These are phyloP conservation scores for Tetraselmis striata DNA, from an alignment of 139 green algal genomes.

Conservation along the genomic window DNA sequence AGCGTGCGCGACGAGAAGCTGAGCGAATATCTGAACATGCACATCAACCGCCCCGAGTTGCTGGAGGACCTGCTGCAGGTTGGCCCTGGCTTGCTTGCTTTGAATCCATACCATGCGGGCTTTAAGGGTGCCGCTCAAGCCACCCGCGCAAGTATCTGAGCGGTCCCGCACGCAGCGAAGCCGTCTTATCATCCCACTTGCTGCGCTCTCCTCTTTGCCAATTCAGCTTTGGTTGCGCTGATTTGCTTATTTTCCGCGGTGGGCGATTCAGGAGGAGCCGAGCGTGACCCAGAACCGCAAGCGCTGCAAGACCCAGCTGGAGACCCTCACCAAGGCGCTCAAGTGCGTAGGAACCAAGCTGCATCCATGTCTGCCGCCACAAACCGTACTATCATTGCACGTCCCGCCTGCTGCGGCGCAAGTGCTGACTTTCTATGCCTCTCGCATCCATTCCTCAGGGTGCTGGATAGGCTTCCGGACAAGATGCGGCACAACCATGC, in stretches of 20 bases:
- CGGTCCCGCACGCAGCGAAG: too few relatives aligned
- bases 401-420: neutral
- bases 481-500: neutral
- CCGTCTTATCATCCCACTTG: too few relatives aligned
- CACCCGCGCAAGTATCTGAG: too few relatives aligned
- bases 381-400: neutral
- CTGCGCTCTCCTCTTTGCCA: too few relatives aligned
- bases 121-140: too few relatives aligned
- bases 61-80: neutral
- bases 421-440: neutral
- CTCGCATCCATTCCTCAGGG: too few relatives aligned
- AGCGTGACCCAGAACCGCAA: neutral
- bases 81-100: too few relatives aligned
- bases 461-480: neutral
- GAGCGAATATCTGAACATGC: neutral
- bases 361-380: neutral
- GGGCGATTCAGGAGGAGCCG: neutral
- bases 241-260: too few relatives aligned
- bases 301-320: neutral
- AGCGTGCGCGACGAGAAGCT: neutral
- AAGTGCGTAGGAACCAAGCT: neutral
- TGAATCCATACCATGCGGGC: too few relatives aligned
- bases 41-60: neutral
- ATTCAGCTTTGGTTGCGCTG: too few relatives aligned
- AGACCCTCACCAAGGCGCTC: neutral